Evolutionary conservation across 164 flowering plant genomes (phyloP).

Genomic region (Aristolochia contorta): DNA sequence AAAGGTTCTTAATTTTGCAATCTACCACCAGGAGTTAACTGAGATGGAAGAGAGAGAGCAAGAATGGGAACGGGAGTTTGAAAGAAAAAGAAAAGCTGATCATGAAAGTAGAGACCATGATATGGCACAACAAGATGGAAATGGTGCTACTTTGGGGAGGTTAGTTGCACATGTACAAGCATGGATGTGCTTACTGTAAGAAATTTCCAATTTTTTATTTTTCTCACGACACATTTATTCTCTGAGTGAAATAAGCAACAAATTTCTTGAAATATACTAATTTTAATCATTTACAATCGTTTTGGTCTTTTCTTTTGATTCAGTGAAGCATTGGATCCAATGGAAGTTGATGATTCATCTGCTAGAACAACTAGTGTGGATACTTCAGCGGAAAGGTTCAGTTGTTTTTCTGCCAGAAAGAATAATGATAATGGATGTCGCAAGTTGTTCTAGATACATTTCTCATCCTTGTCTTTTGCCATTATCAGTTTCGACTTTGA

Average conservation of each 20-base stretch:
- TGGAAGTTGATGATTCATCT: conserved; percentile 83
- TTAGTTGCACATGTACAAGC: conserved; percentile 15
- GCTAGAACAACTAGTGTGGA: conserved; percentile 17
- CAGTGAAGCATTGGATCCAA: conserved; percentile 34
- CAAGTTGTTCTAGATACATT: not conserved
- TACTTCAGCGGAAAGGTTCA: conserved; percentile 58
- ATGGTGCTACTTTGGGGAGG: conserved; percentile 20
- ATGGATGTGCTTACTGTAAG: not conserved
- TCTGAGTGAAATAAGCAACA: too few species aligned
- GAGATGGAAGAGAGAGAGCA: conserved; percentile 97
- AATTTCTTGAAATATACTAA: not conserved
- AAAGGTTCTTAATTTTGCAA: conserved; percentile 88
- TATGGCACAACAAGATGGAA: conserved; percentile 2
- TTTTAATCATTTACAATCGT: not conserved
- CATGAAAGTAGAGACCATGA: conserved; percentile 16
- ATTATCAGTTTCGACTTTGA: not conserved
- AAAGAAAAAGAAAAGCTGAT: conserved; percentile 48
- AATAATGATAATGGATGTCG: not conserved
- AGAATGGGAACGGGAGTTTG: conserved; percentile 52
- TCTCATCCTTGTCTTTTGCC: not conserved
- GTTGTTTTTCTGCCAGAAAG: conserved; percentile 1
- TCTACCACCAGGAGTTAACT: conserved; percentile 85
- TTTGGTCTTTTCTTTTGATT: not conserved
- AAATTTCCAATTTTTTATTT: not conserved
- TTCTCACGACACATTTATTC: too few species aligned